Evolutionary conservation across 257 asterid genomes (phyloP).

Genomic region (Perilla frutescens): DNA sequence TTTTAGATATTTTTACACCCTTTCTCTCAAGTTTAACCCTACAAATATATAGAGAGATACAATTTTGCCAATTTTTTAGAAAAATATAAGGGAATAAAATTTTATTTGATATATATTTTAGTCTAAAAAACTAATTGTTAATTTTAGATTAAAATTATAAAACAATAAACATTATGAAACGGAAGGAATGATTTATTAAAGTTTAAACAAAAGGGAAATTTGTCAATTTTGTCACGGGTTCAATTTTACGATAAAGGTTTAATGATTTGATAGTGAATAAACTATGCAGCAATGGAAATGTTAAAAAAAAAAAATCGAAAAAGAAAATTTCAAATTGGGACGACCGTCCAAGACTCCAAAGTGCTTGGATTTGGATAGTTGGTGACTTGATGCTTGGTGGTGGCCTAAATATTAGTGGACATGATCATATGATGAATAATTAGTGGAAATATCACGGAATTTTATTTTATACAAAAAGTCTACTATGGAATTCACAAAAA

Average conservation of each 20-base stretch:
- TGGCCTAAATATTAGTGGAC: background rate
- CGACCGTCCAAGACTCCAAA: too few relatives aligned
- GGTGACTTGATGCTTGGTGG: background rate
- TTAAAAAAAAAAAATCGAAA: background rate
- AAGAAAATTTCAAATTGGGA: background rate
- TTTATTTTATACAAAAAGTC: background rate
- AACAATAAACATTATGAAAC: too few relatives aligned
- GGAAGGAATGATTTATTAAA: too few relatives aligned
- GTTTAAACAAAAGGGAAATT: background rate
- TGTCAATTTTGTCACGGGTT: slow-evolving; percentile 41
- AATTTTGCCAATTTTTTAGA: too few relatives aligned
- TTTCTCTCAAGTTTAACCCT: too few relatives aligned
- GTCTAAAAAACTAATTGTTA: too few relatives aligned
- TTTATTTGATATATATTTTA: too few relatives aligned
- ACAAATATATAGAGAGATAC: too few relatives aligned
- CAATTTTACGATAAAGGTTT: background rate
- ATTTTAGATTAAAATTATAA: too few relatives aligned
- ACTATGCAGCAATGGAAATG: background rate
- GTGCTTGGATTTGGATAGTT: background rate
- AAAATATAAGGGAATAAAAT: too few relatives aligned
- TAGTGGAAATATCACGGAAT: background rate
- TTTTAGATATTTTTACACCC: too few relatives aligned
- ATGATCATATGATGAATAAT: background rate
- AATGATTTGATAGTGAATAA: slow-evolving; percentile 22
- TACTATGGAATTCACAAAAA: background rate